Percentiles rank a stretch among this genome's conserved stretches.
These are phyloP conservation scores for Saccharomycopsis lassenensis DNA, from an alignment of 805 yeast species.

Conservation along the genomic window DNA sequence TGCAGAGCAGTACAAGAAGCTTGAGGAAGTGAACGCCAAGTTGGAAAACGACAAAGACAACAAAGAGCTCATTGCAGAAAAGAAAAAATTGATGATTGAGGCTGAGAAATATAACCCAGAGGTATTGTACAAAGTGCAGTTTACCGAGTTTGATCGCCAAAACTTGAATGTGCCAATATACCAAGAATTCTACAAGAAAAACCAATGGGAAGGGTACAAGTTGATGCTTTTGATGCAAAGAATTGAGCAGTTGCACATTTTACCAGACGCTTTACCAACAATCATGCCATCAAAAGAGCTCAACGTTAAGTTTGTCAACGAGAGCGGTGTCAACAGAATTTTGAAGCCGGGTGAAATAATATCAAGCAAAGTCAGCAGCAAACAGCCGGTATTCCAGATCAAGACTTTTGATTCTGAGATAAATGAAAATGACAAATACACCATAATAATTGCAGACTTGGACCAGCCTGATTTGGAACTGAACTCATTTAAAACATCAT, in stretches of 20 bases:
- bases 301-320: slow-evolving; percentile 62
- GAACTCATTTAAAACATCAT: slow-evolving; percentile 59
- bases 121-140: slow-evolving; percentile 57
- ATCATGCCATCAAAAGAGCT: slow-evolving; percentile 72
- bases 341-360: slow-evolving; percentile 70
- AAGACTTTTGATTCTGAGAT: slow-evolving; percentile 51
- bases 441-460: slow-evolving; percentile 79
- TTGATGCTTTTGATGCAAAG: slow-evolving; percentile 85
- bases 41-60: slow-evolving; percentile 20
- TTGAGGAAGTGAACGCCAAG: no score
- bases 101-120: slow-evolving; percentile 81
- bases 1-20: slow-evolving; percentile 30
- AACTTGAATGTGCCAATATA: slow-evolving; percentile 75
- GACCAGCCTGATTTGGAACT: slow-evolving; percentile 71
- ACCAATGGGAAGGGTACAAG: slow-evolving; percentile 62
- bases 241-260: slow-evolving; percentile 69
- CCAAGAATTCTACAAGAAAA: slow-evolving; percentile 45
- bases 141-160: slow-evolving; percentile 32
- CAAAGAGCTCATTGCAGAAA: slow-evolving; percentile 18
- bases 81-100: slow-evolving; percentile 31
- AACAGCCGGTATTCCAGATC: slow-evolving; percentile 68
- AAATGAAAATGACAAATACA: slow-evolving; percentile 45
- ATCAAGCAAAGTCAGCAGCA: slow-evolving; percentile 61
- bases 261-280: slow-evolving; percentile 93
- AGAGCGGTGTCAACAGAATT: slow-evolving; percentile 52